Base-by-base conservation (phyloP, 1,284 basidiomycete species). In the Trametes hirsuta region DNA sequence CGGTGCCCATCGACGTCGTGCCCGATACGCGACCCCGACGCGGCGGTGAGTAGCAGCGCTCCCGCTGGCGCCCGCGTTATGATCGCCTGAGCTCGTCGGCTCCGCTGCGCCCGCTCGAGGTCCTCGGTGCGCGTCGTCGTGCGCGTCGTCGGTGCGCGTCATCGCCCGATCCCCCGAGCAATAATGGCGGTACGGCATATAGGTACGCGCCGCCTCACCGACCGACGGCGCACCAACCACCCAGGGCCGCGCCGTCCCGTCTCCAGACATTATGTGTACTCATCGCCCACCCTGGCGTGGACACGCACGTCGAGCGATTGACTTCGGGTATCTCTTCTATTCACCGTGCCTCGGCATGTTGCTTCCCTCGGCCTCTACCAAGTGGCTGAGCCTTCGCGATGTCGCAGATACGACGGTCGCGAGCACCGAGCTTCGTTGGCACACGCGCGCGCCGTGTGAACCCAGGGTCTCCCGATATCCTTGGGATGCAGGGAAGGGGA, bases 21-120 rank as follows among this genome's bases (percentile, higher is more conserved):
- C 45, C 25, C 47, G 55, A 58, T 58, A 58, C 56, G 44, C 56
- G 56, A 52, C 37, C 35, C 45, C 56, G 56, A 45, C 56, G 49
- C 18, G 49, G 37, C 49, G 56, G 49, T 36, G 40, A 36, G 39
- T 39, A 10, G 35, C 44, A 34, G 47, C 47, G 14, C 6, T 14
- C 47, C 30, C 30, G 22, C 47, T 15, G 22, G 12, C 48, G 21
- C 35, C 21, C 22, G 5, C n/a, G 6, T 50, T 35, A 39, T 50
- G 30, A 30, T 18, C 41, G n/a, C 41, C 50, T 39, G n/a, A 12
- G 18, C 18, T 3, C n/a, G 10, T 52, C 50, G 50, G 50, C 22
- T 25, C 50, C 41, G 41, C 41, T 21, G 48, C 48, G 14, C 4
- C 47, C 30, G 35, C 47, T 2, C 30, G 46, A 48, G 21, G 37